Evolutionary conservation across 1,139 yeast species (phyloP).

Genomic region (Pichia sp.): DNA sequence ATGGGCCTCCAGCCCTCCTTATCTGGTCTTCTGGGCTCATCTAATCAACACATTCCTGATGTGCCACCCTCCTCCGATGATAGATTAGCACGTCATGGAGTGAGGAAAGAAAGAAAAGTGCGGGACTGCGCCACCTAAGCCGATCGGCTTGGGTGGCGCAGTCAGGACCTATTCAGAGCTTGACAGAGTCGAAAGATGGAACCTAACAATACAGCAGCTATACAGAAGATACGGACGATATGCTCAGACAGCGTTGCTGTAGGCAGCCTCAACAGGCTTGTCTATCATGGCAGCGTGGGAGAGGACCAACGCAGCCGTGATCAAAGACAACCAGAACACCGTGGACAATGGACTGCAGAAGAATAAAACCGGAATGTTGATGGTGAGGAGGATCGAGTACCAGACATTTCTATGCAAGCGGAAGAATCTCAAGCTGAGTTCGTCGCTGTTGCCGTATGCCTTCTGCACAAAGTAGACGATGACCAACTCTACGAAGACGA

Average conservation of each 20-base stretch:
- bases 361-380: conserved; percentile 64
- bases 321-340: conserved; percentile 87
- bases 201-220: neutral
- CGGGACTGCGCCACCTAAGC: neutral
- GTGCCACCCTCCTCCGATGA: neutral
- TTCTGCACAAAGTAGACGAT: conserved; percentile 72
- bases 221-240: neutral
- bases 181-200: neutral
- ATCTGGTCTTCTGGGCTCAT: neutral
- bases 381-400: conserved; percentile 65
- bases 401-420: conserved; percentile 71
- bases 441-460: conserved; percentile 60
- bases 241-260: conserved; percentile 61
- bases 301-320: conserved; percentile 72
- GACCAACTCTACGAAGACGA: conserved; percentile 50
- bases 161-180: neutral
- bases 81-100: neutral
- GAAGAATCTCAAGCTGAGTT: conserved; percentile 55
- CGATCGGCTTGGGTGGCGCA: neutral
- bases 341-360: conserved; percentile 90
- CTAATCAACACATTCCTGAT: too few species aligned
- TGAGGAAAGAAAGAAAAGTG: neutral
- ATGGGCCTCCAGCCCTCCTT: neutral
- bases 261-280: conserved; percentile 92
- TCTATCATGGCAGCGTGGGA: conserved; percentile 91